phyloP scores from a whole-genome alignment of 306 rosid species.

The Casuarina glauca region DNA sequence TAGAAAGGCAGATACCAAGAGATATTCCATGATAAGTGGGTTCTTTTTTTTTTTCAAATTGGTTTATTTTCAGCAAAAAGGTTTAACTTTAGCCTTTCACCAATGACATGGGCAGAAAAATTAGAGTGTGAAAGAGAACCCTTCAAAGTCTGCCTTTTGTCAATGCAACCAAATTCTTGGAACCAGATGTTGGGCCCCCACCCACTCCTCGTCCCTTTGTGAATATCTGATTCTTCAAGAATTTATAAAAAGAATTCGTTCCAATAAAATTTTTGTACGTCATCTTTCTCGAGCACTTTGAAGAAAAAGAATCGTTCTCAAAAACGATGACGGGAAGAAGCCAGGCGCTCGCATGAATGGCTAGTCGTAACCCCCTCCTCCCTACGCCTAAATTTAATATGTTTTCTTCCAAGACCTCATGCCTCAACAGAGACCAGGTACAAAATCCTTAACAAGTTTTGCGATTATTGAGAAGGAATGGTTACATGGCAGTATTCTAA shows the following conservation, averaged over 20 bases:
- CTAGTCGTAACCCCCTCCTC: no score
- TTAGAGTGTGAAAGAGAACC: constrained; percentile 33
- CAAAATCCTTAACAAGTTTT: neutral
- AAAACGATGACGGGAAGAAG: no score
- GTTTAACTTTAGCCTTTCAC: constrained; percentile 16
- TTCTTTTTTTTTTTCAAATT: neutral
- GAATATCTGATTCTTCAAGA: constrained; percentile 66
- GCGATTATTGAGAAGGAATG: neutral
- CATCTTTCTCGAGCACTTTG: neutral
- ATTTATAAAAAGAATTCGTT: constrained; percentile 33
- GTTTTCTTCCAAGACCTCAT: no score
- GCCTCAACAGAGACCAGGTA: neutral
- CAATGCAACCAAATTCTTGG: constrained; percentile 15
- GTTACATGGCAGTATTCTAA: constrained; percentile 19
- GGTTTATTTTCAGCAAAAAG: constrained; percentile 11
- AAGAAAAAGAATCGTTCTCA: no score
- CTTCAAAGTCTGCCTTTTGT: constrained; percentile 21
- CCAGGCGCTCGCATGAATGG: no score
- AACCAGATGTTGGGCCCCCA: constrained; percentile 24
- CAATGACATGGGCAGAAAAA: constrained; percentile 32
- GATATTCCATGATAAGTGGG: constrained; percentile 1
- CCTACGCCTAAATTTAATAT: no score
- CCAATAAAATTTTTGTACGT: constrained; percentile 47
- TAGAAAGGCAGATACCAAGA: constrained; percentile 36
- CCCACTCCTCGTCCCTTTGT: constrained; percentile 29